Evolutionary conservation across 257 asterid species (phyloP), one percentile per base, ranked within the genome.

Genomic region (Fraxinus excelsior): DNA sequence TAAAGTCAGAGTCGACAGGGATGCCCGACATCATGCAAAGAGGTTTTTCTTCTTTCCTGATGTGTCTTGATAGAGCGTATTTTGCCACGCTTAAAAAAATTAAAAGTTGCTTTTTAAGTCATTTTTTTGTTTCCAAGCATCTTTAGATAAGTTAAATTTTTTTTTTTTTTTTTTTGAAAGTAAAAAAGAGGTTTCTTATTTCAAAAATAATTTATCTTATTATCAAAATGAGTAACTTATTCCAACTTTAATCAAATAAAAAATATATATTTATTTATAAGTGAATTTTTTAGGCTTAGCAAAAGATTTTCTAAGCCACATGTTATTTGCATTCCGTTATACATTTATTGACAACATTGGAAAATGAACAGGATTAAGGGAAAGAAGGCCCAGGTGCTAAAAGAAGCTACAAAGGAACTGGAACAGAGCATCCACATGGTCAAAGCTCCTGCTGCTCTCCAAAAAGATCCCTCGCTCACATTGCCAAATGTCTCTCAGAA

Each of bases 1-100:
- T 75, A 93, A 96, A 87, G 89, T 93, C 89, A 87, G 98, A 84
- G 81, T 80, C 25, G 88, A 76, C 25, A 88, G 99, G 77, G 97
- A 84, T 80, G 91, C 76, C 51, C 77, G 84, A 76, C 97, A 88
- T 87, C 83, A 74, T 19, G 44, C 72, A 6, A 51, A 84, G 70
- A 93, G 99, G 98, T 93, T 71, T 34, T 26, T 80, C 23, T 77
- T 62, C 51, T 16, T 73, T 29, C 73, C 65, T 25, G 1, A 42
- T 65, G 38, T 58, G 31, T 58, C 5, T 19, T 58, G 67, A 56
- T n/a, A 74, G 80, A 58, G 29, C 62, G 0, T 51, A 8, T 51
- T 51, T 51, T 0, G 58, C 23, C 12, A 4, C 5, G 8, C 58
- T 16, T 46, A 0, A 46, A 46, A 46, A 46, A 16, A 46, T 42